Evolutionary conservation across 106 monocot species (phyloP).

Genomic region (Allium sativum): DNA sequence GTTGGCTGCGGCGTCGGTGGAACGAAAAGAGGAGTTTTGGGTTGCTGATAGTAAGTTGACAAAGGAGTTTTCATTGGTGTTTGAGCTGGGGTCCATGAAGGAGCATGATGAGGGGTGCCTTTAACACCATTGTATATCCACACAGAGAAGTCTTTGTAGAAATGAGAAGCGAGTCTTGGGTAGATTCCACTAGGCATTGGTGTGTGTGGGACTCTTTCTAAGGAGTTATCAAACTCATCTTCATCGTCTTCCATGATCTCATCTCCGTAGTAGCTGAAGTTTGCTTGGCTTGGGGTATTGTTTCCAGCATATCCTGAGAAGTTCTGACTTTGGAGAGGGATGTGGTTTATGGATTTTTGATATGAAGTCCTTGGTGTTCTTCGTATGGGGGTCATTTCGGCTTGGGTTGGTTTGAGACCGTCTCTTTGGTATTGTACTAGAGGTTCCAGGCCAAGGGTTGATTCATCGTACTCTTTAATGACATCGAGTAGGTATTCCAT

Average conservation of each 20-base stretch:
- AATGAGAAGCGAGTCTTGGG: slow-evolving; percentile 31
- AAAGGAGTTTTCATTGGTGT: slow-evolving; percentile 19
- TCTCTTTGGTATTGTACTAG: slow-evolving; percentile 8
- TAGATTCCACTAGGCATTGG: slow-evolving; percentile 12
- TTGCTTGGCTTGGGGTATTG: slow-evolving; percentile 3
- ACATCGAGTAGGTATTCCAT: slow-evolving; percentile 40
- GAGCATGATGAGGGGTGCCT: slow-evolving; percentile 22
- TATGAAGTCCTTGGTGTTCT: slow-evolving; percentile 15
- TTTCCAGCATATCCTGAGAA: slow-evolving; percentile 7
- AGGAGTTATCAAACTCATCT: slow-evolving; percentile 9
- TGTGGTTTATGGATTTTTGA: slow-evolving; percentile 4
- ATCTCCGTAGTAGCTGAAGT: slow-evolving; percentile 21
- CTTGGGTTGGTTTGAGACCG: slow-evolving; percentile 20
- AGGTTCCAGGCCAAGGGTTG: slow-evolving; percentile 19
- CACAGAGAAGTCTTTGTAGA: slow-evolving; percentile 41
- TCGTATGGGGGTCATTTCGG: slow-evolving; percentile 24
- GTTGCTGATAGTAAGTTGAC: neutral
- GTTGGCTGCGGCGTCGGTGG: neutral
- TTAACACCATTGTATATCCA: slow-evolving; percentile 39
- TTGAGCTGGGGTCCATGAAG: slow-evolving; percentile 29
- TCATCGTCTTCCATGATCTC: neutral
- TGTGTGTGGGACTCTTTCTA: slow-evolving; percentile 15
- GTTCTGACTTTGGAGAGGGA: slow-evolving; percentile 21
- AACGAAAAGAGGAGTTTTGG: neutral
- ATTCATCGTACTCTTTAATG: slow-evolving; percentile 28